Base-by-base conservation (phyloP, 257 asterid genomes). In the Salvia hispanica region DNA sequence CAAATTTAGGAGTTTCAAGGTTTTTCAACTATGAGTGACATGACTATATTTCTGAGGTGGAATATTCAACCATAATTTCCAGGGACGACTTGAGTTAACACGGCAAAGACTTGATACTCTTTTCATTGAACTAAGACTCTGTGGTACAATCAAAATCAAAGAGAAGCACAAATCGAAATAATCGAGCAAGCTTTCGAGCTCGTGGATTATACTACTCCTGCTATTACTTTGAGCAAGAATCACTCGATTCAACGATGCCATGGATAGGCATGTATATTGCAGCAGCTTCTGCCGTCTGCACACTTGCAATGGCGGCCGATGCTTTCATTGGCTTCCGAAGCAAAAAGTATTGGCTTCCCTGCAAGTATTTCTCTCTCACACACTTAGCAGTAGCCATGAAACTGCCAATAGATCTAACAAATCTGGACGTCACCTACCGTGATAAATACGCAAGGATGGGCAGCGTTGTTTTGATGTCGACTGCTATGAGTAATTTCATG, bases 311-410 rank as follows among this genome's bases (percentile, higher is more conserved):
- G 81, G 66, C 66, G n/a, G 82, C 77, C 6, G 82, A 78, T 25
- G 72, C 54, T 3, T 3, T 65, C 64, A 50, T 31, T 1, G 82
- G 79, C 0, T 61, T 78, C 61, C 58, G 58, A 18, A 14, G 16
- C 58, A 74, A 34, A 36, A 74, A 44, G 53, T 15, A 52, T 3
- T 78, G 80, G 83, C 75, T 78, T 37, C 83, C 83, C 0, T 74
- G 72, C 4, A 78, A 71, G 12, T 67, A 66, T 13, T 71, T 78
- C 53, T 66, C 78, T 31, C 72, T 78, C 14, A 74, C 83, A 0
- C 6, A 74, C 10, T 48, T 78, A 15, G 72, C 77, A 1, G 73
- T 79, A 7, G 67, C 75, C 3, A 57, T 75, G 78, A 79, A 79
- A 76, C 63, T 75, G 1, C 73, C 83, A 0, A 4, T 61, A 15